phyloP scores from a whole-genome alignment of 805 yeast species.

The Wickerhamiella vanderwaltii region DNA sequence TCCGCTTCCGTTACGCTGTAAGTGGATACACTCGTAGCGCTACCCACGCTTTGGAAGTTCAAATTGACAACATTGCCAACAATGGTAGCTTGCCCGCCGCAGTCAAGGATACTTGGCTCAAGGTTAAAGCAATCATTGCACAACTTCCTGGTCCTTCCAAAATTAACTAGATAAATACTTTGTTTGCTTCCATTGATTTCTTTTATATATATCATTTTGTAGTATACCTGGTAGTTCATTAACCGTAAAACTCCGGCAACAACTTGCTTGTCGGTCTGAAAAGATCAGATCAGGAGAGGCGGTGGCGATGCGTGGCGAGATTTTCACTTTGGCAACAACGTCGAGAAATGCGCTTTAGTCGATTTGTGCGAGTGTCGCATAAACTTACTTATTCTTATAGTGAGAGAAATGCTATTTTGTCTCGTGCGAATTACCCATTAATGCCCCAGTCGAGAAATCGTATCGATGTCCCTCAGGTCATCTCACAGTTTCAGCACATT shows the following conservation, averaged over 20 bases:
- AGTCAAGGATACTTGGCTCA: conserved; percentile 39
- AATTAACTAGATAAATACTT: conserved; percentile 4
- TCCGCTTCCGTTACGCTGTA: conserved; percentile 66
- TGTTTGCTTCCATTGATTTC: too few species aligned
- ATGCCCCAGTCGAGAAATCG: not conserved
- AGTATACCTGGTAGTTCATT: too few species aligned
- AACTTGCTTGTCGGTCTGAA: too few species aligned
- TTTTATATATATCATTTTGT: too few species aligned
- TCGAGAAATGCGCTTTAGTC: not conserved
- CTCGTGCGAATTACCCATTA: conserved; percentile 6
- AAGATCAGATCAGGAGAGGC: too few species aligned
- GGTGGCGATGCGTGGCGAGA: not conserved
- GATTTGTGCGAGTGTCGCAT: conserved; percentile 6
- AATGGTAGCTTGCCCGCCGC: conserved; percentile 43
- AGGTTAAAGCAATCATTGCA: conserved; percentile 30
- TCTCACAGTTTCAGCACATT: conserved; percentile 1
- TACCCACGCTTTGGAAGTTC: conserved; percentile 56
- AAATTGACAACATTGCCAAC: conserved; percentile 44
- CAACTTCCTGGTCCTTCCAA: conserved; percentile 14
- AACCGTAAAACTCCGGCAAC: too few species aligned
- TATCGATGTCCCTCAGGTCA: not conserved
- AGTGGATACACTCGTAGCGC: conserved; percentile 60
- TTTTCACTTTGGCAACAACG: not conserved
- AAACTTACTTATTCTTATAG: conserved; percentile 15
- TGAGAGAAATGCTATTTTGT: conserved; percentile 17